Base-by-base conservation (phyloP, 768 basidiomycete genomes). In the Candolleomyces eurysporus region DNA sequence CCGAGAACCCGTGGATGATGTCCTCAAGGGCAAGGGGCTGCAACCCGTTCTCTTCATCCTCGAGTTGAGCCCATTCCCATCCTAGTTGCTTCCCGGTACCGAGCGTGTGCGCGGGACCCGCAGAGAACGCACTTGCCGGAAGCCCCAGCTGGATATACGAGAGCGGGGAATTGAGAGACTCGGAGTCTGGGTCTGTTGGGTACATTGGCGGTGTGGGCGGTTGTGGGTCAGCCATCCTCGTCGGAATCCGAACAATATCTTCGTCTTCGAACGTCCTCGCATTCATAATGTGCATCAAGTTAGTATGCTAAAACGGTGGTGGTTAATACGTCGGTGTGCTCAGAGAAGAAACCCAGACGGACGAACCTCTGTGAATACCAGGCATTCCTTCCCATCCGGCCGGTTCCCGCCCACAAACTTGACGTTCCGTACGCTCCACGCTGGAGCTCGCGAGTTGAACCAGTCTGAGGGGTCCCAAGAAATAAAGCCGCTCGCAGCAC, bases 401-500 rank as follows among this genome's bases (percentile, higher is more conserved):
- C 45, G 48, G 48, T 61, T 54, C 14, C 65, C 65, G 11, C 65
- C 60, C 19, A 63, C 54, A 42, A 64, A 66, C 26, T 66, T 66
- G 48, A 66, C 54, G 48, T 53, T 66, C 13, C 65, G 62, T 6
- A 66, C 60, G 39, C 65, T 66, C 54, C 63, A 66, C 9, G 62
- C 57, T 13, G 65, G 65, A 7, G 65, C 65, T 22, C 55, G 61
- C 5, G 60, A 62, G 39, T 49, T 49, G 8, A 61, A 63, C 65
- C 65, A 66, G 21, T 66, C 60, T 3, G 65, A 63, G 16, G 65
- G 65, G 39, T 66, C 65, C 58, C 63, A 63, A 11, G 62, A 63
- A 10, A 66, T 45, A 16, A 50, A 59, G 14, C 61, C 64, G 48
- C 48, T 61, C 14, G 62, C 61, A 19, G 62, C 60, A 3, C 61